A percentile compares a stretch with the other conserved stretches of the same genome.
Evolutionary conservation across 768 basidiomycete species (phyloP).

Genomic region (Lactarius akahatsu): DNA sequence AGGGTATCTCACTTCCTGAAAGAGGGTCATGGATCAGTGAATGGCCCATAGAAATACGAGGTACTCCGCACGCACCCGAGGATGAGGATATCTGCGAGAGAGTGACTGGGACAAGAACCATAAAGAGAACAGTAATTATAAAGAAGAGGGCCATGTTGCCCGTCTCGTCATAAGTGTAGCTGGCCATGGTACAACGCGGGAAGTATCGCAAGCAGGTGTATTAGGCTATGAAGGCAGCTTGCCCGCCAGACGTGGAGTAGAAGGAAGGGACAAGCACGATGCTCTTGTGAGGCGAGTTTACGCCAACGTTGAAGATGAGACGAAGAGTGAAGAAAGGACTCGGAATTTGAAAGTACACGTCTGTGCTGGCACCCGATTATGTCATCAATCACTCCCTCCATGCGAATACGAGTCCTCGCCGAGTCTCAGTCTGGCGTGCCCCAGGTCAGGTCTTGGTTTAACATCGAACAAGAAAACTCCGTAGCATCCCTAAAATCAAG

Average conservation of each 20-base stretch:
- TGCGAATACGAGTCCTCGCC: constrained; percentile 28
- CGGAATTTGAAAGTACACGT: neutral
- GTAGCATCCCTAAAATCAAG: constrained; percentile 17
- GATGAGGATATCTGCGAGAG: constrained; percentile 34
- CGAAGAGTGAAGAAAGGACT: neutral
- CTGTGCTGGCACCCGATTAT: constrained; percentile 22
- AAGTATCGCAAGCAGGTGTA: constrained; percentile 6
- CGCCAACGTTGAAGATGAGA: neutral
- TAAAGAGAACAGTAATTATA: constrained; percentile 81
- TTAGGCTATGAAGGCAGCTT: constrained; percentile 1
- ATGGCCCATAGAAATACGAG: neutral
- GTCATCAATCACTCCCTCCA: constrained; percentile 14
- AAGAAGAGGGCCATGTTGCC: constrained; percentile 91
- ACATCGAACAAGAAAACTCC: constrained; percentile 5
- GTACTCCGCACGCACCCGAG: constrained; percentile 9
- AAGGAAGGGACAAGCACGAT: constrained; percentile 1
- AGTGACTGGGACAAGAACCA: constrained; percentile 80
- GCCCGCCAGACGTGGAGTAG: neutral
- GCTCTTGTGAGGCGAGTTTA: neutral
- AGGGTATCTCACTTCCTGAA: constrained; percentile 18
- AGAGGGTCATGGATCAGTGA: neutral
- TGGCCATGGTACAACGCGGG: constrained; percentile 52
- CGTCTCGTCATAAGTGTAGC: constrained; percentile 83
- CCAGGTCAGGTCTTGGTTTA: constrained; percentile 28
- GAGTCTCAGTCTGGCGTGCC: constrained; percentile 22